Evolutionary conservation across 2,329 filamentous ascomycete species (phyloP), one percentile per base, ranked within the genome.

Genomic region (Diplodia mutila): DNA sequence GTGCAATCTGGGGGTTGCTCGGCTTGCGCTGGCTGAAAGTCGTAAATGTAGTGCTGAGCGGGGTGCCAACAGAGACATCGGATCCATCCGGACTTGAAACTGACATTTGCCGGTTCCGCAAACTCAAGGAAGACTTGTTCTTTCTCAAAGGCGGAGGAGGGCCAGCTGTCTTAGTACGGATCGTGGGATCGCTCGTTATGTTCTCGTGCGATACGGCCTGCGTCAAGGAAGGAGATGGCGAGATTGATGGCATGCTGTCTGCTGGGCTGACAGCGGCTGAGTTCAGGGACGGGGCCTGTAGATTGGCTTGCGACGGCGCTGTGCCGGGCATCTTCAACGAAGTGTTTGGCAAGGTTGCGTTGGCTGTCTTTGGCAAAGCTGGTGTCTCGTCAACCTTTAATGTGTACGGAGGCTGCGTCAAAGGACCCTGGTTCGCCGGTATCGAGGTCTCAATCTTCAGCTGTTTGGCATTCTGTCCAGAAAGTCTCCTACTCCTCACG

Each of bases 371-470:
- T 65, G 78, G 77, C 34, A 77, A 39, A 69, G 75, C 67, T 65
- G 78, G 71, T 6, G 74, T 75, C 52, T 67, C 66, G 25, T 63
- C 66, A n/a, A 42, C 57, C 37, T 70, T 71, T 46, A 75, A 69
- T 32, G 72, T 71, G 57, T 72, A 70, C 53, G 75, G 72, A 54
- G 49, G 72, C 51, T 72, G 68, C 5, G 70, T 65, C 61, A 68
- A 42, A 11, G 59, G 61, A 4, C 51, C 67, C 52, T 65, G 49
- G 23, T 59, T 57, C 18, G 64, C 54, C n/a, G 67, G 29, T 23
- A 79, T 71, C 12, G 78, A 81, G 12, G 93, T 97, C 78, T 97
- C 92, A 67, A 98, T 97, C 80, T 93, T 97, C 61, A 98, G 83
- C 74, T 94, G 91, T 76, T 91, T 94, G 16, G 87, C 82, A 73